Percentiles rank a stretch among this genome's conserved stretches.
Conservation (phyloP, 2,329 filamentous ascomycete species). For the Nigrograna mackinnonii region DNA sequence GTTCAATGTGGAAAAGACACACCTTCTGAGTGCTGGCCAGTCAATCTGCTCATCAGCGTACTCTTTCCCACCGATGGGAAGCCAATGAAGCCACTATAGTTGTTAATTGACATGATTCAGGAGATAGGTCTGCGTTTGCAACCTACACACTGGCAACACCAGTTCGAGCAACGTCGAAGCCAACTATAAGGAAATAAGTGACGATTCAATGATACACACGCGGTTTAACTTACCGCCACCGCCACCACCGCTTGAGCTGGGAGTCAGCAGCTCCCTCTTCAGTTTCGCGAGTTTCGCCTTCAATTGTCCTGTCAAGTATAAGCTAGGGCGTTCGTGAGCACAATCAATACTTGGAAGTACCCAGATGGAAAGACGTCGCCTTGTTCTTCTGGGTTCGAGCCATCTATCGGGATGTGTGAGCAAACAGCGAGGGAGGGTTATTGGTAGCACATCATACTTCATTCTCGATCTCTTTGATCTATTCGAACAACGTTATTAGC, state of each 20-base stretch:
- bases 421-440: slow-evolving; percentile 15
- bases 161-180: slow-evolving; percentile 97
- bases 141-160: slow-evolving; percentile 87
- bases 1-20: slow-evolving; percentile 12
- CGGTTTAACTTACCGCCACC: slow-evolving; percentile 63
- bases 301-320: slow-evolving; percentile 65
- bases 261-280: slow-evolving; percentile 92
- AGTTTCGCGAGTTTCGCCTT: slow-evolving; percentile 98
- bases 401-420: slow-evolving; percentile 64
- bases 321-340: slow-evolving; percentile 13
- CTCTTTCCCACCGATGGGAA: slow-evolving; percentile 98
- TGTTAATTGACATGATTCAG: slow-evolving; percentile 7
- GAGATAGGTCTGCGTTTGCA: not conserved
- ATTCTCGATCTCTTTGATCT: slow-evolving; percentile 97
- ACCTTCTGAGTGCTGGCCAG: slow-evolving; percentile 92
- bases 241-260: slow-evolving; percentile 76
- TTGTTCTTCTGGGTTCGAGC: slow-evolving; percentile 97
- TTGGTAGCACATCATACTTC: slow-evolving; percentile 76
- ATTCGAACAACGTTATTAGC: slow-evolving; percentile 36
- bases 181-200: slow-evolving; percentile 52
- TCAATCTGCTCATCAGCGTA: slow-evolving; percentile 93
- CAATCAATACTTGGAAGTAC: slow-evolving; percentile 42
- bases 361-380: slow-evolving; percentile 89
- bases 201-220: not conserved
- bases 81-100: slow-evolving; percentile 79